Evolutionary conservation across 176 grass and related monocot genomes (phyloP), one percentile per base, ranked within the genome.

Genomic region (Oryza nivara): DNA sequence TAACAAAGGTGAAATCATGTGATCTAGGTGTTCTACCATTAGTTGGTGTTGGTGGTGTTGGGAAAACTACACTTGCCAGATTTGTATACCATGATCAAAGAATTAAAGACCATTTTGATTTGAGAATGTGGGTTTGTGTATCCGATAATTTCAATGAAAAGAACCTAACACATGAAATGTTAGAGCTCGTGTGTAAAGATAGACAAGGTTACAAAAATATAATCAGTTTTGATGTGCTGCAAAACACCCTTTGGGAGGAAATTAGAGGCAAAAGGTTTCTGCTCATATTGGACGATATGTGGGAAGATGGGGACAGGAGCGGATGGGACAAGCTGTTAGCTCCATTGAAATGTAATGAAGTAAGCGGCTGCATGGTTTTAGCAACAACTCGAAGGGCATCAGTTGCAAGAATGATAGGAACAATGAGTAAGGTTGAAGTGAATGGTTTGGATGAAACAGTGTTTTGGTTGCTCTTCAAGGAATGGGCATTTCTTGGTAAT

Each of bases 401-500:
- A 3, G 71, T 85, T 25, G 77, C 75, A 45, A 64, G 81, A 81
- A 56, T 54, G 38, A 68, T 91, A 25, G 54, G 34, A 34, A 80
- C 85, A 25, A 48, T 70, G 26, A 17, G 0, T 3, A 6, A 9
- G 2, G 20, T 82, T 30, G 3, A 28, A 43, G 16, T 91, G 45
- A 65, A 25, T 3, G 86, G 86, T 79, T 13, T 92, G 41, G 48
- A 79, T 41, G 80, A 83, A 3, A 51, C 72, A 3, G 47, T 68
- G 8, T 86, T 84, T 75, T 92, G 90, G 83, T 13, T 70, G 20
- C 54, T 92, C 9, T 89, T 92, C 80, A 64, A 83, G 38, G 11
- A 22, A n/a, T 89, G 83, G 22, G 90, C 86, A 34, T 92, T 83
- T 36, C 86, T 86, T 76, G 60, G 90, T 19, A 28, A 66, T 70